A percentile compares a stretch with the other conserved stretches of the same genome.
These are phyloP conservation scores for Sporothrix mexicana DNA, from an alignment of 2,329 filamentous ascomycete species.

Conservation along the genomic window DNA sequence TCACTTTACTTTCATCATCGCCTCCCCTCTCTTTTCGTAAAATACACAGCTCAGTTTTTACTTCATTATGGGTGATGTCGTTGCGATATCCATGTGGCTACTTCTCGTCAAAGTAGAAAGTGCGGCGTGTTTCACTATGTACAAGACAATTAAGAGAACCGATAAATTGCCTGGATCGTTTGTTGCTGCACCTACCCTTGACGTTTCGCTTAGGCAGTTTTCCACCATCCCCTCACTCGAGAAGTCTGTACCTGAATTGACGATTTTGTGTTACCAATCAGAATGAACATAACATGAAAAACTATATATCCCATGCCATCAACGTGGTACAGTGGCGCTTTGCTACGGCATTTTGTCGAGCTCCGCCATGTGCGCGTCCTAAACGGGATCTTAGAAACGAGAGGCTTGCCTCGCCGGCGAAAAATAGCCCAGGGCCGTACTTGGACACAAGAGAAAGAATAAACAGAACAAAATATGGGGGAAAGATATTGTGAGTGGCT, in stretches of 20 bases:
- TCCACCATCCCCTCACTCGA: background rate
- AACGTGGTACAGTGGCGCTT: background rate
- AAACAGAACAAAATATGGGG: background rate
- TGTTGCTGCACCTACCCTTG: background rate
- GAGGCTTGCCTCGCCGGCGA: background rate
- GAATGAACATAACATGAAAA: background rate
- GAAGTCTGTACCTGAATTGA: background rate
- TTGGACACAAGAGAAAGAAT: background rate
- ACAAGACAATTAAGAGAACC: background rate
- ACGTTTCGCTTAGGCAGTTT: constrained; percentile 16
- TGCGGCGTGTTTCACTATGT: background rate
- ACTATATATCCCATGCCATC: background rate
- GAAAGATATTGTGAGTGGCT: background rate
- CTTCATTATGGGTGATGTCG: background rate
- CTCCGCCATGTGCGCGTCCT: background rate
- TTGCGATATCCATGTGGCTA: background rate
- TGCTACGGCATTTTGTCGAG: background rate
- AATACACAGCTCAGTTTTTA: background rate
- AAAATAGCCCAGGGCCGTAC: background rate
- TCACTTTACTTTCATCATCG: background rate
- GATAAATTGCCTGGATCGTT: background rate
- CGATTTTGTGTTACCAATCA: background rate
- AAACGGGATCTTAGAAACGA: background rate
- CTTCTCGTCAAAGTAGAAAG: background rate
- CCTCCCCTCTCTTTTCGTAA: background rate